Conservation (phyloP, 2,329 filamentous ascomycete species). For the Paramyrothecium roridum region DNA sequence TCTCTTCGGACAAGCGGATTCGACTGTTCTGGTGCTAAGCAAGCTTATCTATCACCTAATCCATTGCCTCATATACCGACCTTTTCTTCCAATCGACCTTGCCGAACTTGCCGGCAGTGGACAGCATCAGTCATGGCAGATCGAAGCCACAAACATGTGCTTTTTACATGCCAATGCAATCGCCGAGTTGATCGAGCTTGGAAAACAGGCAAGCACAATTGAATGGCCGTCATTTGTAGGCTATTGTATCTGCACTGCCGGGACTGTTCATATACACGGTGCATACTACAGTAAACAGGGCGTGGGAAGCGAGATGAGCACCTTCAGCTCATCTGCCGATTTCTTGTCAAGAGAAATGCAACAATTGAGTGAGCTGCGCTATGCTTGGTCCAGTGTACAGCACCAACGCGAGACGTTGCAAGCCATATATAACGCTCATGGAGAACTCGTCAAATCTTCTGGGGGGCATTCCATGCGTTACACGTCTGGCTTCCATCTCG, state of each 20-base stretch:
- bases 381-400: conserved; percentile 73
- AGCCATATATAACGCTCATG: conserved; percentile 73
- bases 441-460: conserved; percentile 72
- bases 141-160: conserved; percentile 84
- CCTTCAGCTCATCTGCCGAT: conserved; percentile 62
- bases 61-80: conserved; percentile 82
- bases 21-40: conserved; percentile 74
- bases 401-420: conserved; percentile 79
- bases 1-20: conserved; percentile 75
- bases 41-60: conserved; percentile 86
- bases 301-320: conserved; percentile 50
- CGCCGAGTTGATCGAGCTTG: conserved; percentile 76
- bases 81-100: conserved; percentile 81
- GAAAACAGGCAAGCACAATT: conserved; percentile 68
- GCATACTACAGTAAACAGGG: conserved; percentile 67
- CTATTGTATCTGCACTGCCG: conserved; percentile 82
- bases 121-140: conserved; percentile 90
- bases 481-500: conserved; percentile 76
- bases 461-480: conserved; percentile 65
- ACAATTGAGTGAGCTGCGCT: conserved; percentile 70
- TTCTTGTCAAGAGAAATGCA: conserved; percentile 78
- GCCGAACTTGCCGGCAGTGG: conserved; percentile 75
- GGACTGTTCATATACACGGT: conserved; percentile 84
- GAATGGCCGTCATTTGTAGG: conserved; percentile 87
- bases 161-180: conserved; percentile 86